Base-by-base conservation (phyloP, 495 filamentous ascomycete species). In the Lophiotrema nucula region DNA sequence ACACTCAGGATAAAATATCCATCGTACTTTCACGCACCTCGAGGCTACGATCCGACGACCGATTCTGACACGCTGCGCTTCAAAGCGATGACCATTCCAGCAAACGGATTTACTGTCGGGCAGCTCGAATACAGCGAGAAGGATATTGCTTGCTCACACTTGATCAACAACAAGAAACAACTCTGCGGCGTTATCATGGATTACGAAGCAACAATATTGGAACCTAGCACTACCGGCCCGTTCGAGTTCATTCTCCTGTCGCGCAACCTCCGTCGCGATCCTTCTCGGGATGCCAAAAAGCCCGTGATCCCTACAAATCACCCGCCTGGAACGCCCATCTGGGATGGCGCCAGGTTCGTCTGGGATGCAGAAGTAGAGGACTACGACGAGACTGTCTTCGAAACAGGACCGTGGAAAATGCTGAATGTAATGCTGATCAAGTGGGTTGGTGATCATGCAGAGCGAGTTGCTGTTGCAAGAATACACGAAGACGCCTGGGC, bases 131-230 rank as follows among this genome's bases (percentile, higher is more conserved):
- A 47, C 21, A 24, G 52, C 0, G 23, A 16, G 19, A 56, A 47
- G 25, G 8, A 31, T 18, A 53, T 64, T n/a, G 51, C 60, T 8
- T 58, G 47, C 43, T 58, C 60, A 13, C 47, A 58, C 12, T 49
- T 64, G 0, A 28, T 64, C n/a, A 47, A 58, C 47, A 22, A 28
- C 2, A 35, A 46, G 0, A 38, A 49, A 5, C 38, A 53, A 24
- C 59, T 56, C 19, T 64, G 60, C 35, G 60, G 60, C 22, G 47
- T 64, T 13, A 42, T 64, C n/a, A 58, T 64, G 47, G 60, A 64
- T 19, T 58, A 52, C 24, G 42, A 58, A n/a, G 33, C 42, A 18
- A 23, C 31, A 22, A 48, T 61, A 22, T 46, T 25, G 2, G 18
- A 22, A 23, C 58, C 49, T 8, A 27, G 25, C 49, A 24, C 16